Conservation (phyloP, 345 rosid genomes). For the Syzygium aqueum region DNA sequence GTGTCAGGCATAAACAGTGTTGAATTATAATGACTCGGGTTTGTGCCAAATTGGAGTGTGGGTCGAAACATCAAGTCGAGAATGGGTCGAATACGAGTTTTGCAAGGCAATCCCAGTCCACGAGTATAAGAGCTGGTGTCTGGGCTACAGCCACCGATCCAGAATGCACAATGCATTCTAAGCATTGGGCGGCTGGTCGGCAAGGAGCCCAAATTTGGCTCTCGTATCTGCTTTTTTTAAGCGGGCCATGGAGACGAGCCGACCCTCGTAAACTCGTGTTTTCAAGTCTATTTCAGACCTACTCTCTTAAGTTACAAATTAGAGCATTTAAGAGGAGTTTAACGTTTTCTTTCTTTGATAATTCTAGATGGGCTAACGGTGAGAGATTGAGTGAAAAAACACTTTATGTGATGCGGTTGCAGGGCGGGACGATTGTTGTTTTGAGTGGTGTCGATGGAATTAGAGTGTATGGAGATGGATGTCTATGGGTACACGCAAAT, state of each 20-base stretch:
- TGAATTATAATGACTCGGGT: neutral
- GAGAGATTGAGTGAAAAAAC: no score
- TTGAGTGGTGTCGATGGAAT: no score
- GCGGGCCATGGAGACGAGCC: neutral
- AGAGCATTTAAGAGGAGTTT: neutral
- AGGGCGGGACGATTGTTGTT: no score
- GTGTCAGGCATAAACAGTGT: neutral
- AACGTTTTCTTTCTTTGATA: neutral
- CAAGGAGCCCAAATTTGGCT: neutral
- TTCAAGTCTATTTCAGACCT: neutral
- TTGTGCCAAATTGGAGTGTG: neutral
- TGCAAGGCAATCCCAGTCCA: neutral
- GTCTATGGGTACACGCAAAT: no score
- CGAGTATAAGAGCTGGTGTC: neutral
- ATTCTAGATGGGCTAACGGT: no score
- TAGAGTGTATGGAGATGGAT: no score
- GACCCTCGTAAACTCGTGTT: neutral
- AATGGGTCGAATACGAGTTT: neutral
- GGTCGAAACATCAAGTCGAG: neutral
- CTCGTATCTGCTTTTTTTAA: neutral
- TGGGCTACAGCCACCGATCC: neutral
- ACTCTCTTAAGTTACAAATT: neutral
- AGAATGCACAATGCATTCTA: neutral
- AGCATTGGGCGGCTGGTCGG: neutral
- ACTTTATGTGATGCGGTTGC: no score